Percentiles rank a stretch among this genome's conserved stretches.
phyloP scores from a whole-genome alignment of 176 grass and related monocot genomes.

The Tuctoria greenei region DNA sequence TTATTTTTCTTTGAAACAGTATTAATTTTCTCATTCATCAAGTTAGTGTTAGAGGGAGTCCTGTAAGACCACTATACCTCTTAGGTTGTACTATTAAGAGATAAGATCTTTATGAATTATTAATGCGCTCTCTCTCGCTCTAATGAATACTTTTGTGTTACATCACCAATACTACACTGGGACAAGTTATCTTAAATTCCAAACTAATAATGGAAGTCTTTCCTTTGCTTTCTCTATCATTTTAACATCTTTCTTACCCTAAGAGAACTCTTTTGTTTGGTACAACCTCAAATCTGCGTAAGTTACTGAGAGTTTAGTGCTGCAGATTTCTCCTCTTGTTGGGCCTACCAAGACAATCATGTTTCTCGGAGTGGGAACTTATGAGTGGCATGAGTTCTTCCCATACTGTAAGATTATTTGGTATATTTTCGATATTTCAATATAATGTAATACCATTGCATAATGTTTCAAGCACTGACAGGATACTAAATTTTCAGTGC shows the following conservation, averaged over 20 bases:
- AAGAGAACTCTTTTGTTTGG: not conserved
- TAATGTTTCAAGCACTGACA: constrained; percentile 33
- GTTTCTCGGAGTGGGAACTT: constrained; percentile 59
- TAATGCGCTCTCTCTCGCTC: not conserved
- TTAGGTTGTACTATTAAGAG: not conserved
- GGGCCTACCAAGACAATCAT: constrained; percentile 79
- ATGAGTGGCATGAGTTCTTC: constrained; percentile 96
- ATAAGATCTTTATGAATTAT: not conserved
- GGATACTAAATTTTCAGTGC: constrained; percentile 57
- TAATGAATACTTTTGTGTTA: not conserved
- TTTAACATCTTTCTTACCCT: not conserved
- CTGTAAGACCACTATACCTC: too few species aligned
- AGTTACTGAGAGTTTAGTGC: not conserved
- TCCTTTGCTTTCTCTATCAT: not conserved
- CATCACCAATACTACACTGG: not conserved
- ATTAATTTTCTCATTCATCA: not conserved
- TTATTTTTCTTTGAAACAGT: not conserved
- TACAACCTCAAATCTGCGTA: constrained; percentile 7
- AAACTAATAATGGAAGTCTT: not conserved
- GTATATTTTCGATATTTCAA: constrained; percentile 12
- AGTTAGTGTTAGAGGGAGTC: not conserved
- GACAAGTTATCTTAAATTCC: not conserved
- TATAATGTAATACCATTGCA: constrained; percentile 2
- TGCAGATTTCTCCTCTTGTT: constrained; percentile 84
- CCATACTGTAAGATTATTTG: constrained; percentile 70